phyloP scores from a whole-genome alignment of 345 rosid species.

The Physaria fendleri region DNA sequence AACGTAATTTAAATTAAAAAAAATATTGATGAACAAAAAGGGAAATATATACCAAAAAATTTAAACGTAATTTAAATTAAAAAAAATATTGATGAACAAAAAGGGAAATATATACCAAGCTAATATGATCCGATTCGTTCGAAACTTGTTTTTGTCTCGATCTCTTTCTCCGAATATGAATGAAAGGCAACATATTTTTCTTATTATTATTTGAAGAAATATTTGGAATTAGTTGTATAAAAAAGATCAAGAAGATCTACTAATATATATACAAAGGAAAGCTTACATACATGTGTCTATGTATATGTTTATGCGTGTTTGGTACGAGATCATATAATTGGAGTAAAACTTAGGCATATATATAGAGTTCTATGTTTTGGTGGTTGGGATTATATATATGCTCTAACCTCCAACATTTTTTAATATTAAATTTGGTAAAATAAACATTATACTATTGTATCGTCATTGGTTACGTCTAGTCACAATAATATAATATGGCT shows the following conservation, averaged over 20 bases:
- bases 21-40: neutral
- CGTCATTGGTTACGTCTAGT: neutral
- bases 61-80: neutral
- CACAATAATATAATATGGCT: neutral
- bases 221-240: conserved; percentile 6
- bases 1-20: neutral
- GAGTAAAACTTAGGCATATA: neutral
- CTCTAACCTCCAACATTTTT: conserved; percentile 24
- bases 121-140: neutral
- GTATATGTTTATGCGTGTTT: neutral
- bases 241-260: conserved; percentile 2
- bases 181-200: neutral
- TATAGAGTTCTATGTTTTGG: no score
- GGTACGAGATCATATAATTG: conserved; percentile 1
- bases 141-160: neutral
- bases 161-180: conserved; percentile 4
- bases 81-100: neutral
- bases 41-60: conserved; percentile 20
- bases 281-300: conserved; percentile 1
- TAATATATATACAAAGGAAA: conserved; percentile 13
- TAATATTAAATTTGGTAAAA: neutral
- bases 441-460: neutral
- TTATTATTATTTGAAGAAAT: neutral
- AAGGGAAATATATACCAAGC: conserved; percentile 14
- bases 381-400: conserved; percentile 21